Base-by-base conservation (phyloP, 2,329 filamentous ascomycete genomes). In the Aspergillus fijiensis region DNA sequence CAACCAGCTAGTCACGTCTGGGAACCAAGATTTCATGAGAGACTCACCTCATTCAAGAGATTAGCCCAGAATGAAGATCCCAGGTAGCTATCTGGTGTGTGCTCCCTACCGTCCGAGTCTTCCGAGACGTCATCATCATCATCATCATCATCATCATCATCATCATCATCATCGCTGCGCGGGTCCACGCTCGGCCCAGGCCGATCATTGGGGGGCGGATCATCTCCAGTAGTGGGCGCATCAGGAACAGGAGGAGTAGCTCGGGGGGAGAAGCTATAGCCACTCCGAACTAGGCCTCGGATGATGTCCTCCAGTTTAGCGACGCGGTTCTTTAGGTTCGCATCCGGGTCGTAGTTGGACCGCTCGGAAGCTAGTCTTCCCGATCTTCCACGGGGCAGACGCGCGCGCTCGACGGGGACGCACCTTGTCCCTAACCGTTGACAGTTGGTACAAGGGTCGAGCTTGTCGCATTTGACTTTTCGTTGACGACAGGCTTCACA, bases 391-490 rank as follows among this genome's bases (percentile, higher is more conserved):
- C 72, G 69, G 11, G 72, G 72, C 3, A 74, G 63, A 55, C 72
- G 70, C 2, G 70, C 66, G 21, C 73, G 64, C 55, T 75, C 67
- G 11, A 74, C 70, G 5, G 72, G 68, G 19, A 72, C 63, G 48
- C 72, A 74, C 2, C 63, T 59, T 25, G 65, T 60, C 3, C 69
- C 66, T 2, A 67, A 59, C 11, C 68, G 62, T 42, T 65, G 59
- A 48, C 71, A 75, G 53, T 70, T 74, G 10, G 69, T 67, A 48
- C 72, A 74, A 1, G 72, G 72, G 50, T 65, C 65, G 11, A 68
- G 63, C 57, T 74, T 75, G 60, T 74, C 72, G 49, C 72, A 75
- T 60, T 69, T 73, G 10, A 73, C 70, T 53, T 74, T 75, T 49
- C 72, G 73, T 54, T 68, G 67, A 27, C 65, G 70, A 58, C 70